Conservation (phyloP, 2,329 filamentous ascomycete genomes). For the Sporothrix euskadiensis region DNA sequence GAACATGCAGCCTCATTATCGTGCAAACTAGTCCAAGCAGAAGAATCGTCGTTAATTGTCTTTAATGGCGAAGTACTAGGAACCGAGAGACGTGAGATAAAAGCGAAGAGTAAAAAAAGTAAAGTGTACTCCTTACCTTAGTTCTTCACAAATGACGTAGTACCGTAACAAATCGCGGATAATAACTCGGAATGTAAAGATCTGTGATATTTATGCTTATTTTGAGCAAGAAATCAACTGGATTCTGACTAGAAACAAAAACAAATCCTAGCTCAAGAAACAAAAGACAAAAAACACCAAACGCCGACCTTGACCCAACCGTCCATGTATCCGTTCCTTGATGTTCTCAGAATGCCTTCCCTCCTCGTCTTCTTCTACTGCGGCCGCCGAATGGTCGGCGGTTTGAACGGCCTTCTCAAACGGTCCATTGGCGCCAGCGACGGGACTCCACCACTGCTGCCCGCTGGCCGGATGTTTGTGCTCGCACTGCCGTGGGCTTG, state of each 20-base stretch:
- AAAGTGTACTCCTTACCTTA: no score
- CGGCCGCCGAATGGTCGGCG: slow-evolving; percentile 53
- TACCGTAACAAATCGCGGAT: no score
- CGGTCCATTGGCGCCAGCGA: slow-evolving; percentile 50
- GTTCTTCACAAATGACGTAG: background rate
- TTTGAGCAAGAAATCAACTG: background rate
- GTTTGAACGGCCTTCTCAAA: slow-evolving; percentile 58
- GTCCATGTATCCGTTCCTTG: background rate
- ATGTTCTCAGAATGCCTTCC: background rate
- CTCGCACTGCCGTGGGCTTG: slow-evolving; percentile 37
- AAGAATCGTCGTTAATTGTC: background rate
- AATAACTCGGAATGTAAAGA: no score
- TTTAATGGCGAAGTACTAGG: background rate
- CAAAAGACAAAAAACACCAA: background rate
- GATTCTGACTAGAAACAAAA: background rate
- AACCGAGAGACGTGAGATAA: background rate
- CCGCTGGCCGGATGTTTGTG: slow-evolving; percentile 48
- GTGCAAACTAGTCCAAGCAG: no score
- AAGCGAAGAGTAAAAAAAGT: background rate
- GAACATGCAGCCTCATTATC: background rate
- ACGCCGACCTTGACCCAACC: background rate
- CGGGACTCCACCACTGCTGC: slow-evolving; percentile 33
- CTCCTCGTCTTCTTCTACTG: background rate
- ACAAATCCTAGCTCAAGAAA: background rate
- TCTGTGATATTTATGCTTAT: background rate